These are phyloP conservation scores for Sphaerulina musiva DNA, from an alignment of 2,329 filamentous ascomycete genomes.

Conservation along the genomic window DNA sequence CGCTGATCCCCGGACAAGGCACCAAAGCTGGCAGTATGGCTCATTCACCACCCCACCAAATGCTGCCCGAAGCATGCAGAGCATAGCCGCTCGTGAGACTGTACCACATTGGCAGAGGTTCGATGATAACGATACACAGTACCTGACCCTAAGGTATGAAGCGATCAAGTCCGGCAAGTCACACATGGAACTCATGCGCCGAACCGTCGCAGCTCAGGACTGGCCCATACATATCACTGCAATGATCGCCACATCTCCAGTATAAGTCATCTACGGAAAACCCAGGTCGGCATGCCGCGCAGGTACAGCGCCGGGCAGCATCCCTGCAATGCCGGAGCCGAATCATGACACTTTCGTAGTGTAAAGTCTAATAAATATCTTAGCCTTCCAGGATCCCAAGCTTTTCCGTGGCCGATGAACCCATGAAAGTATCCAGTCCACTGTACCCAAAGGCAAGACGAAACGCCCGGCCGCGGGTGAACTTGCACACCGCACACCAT, in stretches of 20 bases:
- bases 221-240: not conserved
- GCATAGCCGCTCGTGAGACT: not conserved
- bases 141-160: not conserved
- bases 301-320: not conserved
- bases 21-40: not conserved
- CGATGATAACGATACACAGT: not conserved
- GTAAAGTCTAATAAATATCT: constrained; percentile 8
- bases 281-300: not conserved
- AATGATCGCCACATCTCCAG: not conserved
- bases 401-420: constrained; percentile 9
- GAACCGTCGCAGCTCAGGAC: not conserved
- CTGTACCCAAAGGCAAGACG: constrained; percentile 4
- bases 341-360: constrained; percentile 5
- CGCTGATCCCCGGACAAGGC: not conserved
- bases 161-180: not conserved
- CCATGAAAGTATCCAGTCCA: constrained; percentile 10
- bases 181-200: not conserved
- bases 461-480: constrained; percentile 8
- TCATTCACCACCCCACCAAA: not conserved
- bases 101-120: not conserved
- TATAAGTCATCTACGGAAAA: not conserved
- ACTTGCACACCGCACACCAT: constrained; percentile 2
- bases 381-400: constrained; percentile 14
- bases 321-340: constrained; percentile 7
- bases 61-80: not conserved